phyloP scores from a whole-genome alignment of 768 basidiomycete species.

The Cyathus striatus region DNA sequence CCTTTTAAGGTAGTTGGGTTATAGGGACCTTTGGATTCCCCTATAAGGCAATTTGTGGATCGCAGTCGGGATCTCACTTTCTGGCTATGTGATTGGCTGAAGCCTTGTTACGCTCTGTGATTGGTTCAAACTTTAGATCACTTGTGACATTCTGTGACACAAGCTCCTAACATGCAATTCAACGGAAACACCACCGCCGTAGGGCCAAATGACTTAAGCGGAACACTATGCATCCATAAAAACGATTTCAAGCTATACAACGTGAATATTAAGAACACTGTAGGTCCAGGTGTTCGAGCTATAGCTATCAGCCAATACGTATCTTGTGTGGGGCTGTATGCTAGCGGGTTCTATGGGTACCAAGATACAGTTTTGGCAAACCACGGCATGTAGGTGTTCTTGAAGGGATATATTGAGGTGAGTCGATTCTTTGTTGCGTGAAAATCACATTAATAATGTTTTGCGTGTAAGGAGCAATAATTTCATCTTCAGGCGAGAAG shows the following conservation, averaged over 20 bases:
- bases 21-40: too few relatives aligned
- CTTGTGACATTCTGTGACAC: too few relatives aligned
- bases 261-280: constrained; percentile 43
- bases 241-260: constrained; percentile 46
- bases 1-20: too few relatives aligned
- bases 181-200: too few relatives aligned
- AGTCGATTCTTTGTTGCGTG: background rate
- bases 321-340: constrained; percentile 37
- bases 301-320: constrained; percentile 48
- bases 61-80: too few relatives aligned
- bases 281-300: constrained; percentile 38
- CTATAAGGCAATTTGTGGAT: too few relatives aligned
- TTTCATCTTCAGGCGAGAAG: constrained; percentile 44
- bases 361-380: constrained; percentile 45
- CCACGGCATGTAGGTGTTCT: constrained; percentile 42
- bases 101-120: too few relatives aligned
- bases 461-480: constrained; percentile 37
- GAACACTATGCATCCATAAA: constrained; percentile 44
- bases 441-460: too few relatives aligned
- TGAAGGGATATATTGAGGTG: constrained; percentile 43
- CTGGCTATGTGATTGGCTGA: too few relatives aligned
- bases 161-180: too few relatives aligned
- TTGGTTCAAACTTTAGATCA: too few relatives aligned
- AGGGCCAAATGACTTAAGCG: constrained; percentile 43
- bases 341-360: constrained; percentile 39